These are phyloP conservation scores for Graphilbum ipis-grandicollis DNA, from an alignment of 2,329 filamentous ascomycete species.

Conservation along the genomic window DNA sequence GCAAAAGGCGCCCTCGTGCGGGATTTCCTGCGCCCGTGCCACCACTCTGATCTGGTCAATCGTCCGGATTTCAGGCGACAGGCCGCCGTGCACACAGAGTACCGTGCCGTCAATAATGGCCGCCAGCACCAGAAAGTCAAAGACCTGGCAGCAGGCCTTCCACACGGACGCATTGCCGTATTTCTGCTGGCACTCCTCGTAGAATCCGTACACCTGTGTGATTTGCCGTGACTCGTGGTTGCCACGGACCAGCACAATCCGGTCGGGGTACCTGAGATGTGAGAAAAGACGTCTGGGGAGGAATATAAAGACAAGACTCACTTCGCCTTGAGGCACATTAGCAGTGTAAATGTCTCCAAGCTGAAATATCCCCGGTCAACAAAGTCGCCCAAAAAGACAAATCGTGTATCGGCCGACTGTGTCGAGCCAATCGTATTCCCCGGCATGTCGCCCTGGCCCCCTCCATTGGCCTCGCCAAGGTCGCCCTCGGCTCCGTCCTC, in stretches of 20 bases:
- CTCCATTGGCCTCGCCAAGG: constrained; percentile 13
- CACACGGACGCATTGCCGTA: constrained; percentile 99
- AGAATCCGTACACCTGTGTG: constrained; percentile 97
- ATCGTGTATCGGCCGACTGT: constrained; percentile 36
- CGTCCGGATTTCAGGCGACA: constrained; percentile 81
- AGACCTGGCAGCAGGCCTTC: constrained; percentile 99
- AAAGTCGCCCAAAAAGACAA: constrained; percentile 66
- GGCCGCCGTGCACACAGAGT: constrained; percentile 89
- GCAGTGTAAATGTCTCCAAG: constrained; percentile 90
- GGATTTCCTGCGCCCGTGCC: constrained; percentile 91
- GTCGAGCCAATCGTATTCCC: constrained; percentile 15
- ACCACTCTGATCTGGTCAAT: constrained; percentile 99
- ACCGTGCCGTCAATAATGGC: constrained; percentile 98
- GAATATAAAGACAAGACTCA: no score
- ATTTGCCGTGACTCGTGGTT: constrained; percentile 98
- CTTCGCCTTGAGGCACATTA: constrained; percentile 82
- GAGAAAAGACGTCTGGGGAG: no score
- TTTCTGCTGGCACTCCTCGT: constrained; percentile 94
- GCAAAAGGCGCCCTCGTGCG: constrained; percentile 95
- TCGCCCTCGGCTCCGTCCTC: constrained; percentile 20
- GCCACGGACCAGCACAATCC: constrained; percentile 88
- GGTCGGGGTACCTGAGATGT: constrained; percentile 85
- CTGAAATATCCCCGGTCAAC: constrained; percentile 96
- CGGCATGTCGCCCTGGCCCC: constrained; percentile 15
- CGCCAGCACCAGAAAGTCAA: constrained; percentile 90